These are phyloP conservation scores for Lactarius sanguifluus DNA, from an alignment of 768 basidiomycete species.

Conservation along the genomic window DNA sequence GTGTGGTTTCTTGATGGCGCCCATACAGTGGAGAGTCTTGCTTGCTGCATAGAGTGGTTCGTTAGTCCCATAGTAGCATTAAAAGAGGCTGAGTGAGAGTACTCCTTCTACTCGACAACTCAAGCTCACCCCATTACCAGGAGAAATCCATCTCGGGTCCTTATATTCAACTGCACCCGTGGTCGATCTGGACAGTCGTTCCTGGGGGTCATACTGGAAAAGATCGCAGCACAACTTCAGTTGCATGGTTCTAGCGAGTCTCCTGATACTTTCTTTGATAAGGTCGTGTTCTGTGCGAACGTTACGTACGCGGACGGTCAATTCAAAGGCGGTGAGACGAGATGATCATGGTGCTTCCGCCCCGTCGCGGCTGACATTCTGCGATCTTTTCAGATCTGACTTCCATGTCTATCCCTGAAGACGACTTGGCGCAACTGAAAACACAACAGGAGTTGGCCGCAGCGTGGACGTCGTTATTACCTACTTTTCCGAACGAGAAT, in stretches of 20 bases:
- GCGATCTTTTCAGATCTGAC: constrained; percentile 63
- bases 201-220: constrained; percentile 57
- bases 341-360: constrained; percentile 7
- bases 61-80: constrained; percentile 58
- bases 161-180: constrained; percentile 94
- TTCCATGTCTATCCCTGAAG: constrained; percentile 59
- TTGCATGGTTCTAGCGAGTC: constrained; percentile 41
- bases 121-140: constrained; percentile 22
- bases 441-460: constrained; percentile 74
- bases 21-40: constrained; percentile 89
- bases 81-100: constrained; percentile 29
- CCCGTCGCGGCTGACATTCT: neutral
- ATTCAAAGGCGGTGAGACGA: constrained; percentile 80
- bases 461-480: constrained; percentile 68
- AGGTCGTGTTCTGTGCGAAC: constrained; percentile 94
- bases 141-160: constrained; percentile 47
- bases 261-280: constrained; percentile 61
- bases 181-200: constrained; percentile 81
- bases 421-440: constrained; percentile 63
- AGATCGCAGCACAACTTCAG: constrained; percentile 49
- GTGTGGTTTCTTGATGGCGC: constrained; percentile 97
- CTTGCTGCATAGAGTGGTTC: constrained; percentile 89
- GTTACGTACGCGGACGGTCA: constrained; percentile 88
- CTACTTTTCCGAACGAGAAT: constrained; percentile 56
- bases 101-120: neutral